A percentile compares a stretch with the other conserved stretches of the same genome.
phyloP scores from a whole-genome alignment of 495 filamentous ascomycete genomes.

The Polyplosphaeria fusca region DNA sequence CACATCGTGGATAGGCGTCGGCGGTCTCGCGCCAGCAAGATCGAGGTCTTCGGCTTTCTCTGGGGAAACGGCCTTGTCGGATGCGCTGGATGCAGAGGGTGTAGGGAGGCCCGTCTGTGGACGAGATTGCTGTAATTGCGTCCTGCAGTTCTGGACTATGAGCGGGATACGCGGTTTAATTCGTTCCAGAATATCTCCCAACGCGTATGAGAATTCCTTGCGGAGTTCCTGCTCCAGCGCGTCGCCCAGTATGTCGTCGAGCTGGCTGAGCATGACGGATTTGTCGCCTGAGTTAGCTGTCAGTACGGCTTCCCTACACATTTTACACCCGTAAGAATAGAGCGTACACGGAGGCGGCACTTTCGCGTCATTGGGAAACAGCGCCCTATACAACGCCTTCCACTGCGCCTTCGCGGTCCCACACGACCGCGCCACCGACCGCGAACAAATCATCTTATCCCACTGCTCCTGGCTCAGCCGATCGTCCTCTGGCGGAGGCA shows the following conservation, averaged over 20 bases:
- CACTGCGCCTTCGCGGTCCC: neutral
- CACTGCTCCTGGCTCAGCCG: neutral
- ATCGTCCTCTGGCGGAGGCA: neutral
- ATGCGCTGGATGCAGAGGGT: no score
- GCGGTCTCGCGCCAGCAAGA: no score
- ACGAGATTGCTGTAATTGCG: neutral
- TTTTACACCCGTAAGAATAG: neutral
- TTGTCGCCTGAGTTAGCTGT: neutral
- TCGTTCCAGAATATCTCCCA: neutral
- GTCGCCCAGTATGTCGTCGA: neutral
- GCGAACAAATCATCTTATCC: neutral
- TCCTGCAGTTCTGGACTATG: neutral
- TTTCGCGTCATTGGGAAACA: neutral
- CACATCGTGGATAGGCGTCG: no score
- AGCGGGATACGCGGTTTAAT: neutral
- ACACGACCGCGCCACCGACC: neutral
- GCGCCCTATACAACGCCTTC: neutral
- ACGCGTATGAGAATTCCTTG: no score
- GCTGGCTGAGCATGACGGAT: neutral
- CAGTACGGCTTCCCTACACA: no score
- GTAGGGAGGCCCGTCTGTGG: no score
- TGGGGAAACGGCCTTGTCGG: no score
- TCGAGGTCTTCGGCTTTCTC: no score
- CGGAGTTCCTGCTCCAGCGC: neutral
- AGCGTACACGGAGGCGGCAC: neutral